A percentile compares a stretch with the other conserved stretches of the same genome.
phyloP scores from a whole-genome alignment of 495 filamentous ascomycete genomes.

The Aspergillus mulundensis region DNA sequence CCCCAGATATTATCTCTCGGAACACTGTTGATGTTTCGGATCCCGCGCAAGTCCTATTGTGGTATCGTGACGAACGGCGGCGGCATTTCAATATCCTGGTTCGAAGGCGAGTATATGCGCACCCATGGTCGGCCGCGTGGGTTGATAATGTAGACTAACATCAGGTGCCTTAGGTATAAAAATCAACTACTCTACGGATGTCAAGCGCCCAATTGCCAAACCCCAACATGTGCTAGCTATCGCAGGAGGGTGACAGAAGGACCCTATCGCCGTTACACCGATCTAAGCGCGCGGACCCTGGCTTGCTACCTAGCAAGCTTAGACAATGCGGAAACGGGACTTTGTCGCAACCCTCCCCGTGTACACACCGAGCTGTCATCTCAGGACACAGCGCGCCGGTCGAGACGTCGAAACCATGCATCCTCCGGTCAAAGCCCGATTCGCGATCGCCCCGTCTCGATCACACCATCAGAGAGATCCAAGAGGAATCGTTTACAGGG shows the following conservation, averaged over 20 bases:
- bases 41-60: slow-evolving; percentile 40
- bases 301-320: slow-evolving; percentile 75
- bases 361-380: slow-evolving; percentile 27
- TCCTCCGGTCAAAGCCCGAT: slow-evolving; percentile 15
- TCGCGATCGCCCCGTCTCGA: slow-evolving; percentile 7
- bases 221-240: slow-evolving; percentile 75
- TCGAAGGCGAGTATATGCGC: slow-evolving; percentile 39
- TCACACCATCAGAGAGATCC: neutral
- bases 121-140: neutral
- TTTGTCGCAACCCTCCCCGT: slow-evolving; percentile 59
- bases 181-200: slow-evolving; percentile 83
- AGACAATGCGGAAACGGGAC: slow-evolving; percentile 67
- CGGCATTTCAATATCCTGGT: slow-evolving; percentile 51
- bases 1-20: slow-evolving; percentile 42
- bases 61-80: slow-evolving; percentile 48
- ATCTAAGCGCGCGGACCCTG: slow-evolving; percentile 67
- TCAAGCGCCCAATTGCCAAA: slow-evolving; percentile 62
- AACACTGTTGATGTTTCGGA: slow-evolving; percentile 50
- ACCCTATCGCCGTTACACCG: slow-evolving; percentile 69
- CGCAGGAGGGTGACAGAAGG: slow-evolving; percentile 61
- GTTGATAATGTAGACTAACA: slow-evolving; percentile 8
- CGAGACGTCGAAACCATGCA: slow-evolving; percentile 28
- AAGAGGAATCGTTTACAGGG: neutral
- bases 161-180: slow-evolving; percentile 58
- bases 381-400: slow-evolving; percentile 26